Percentiles rank a stretch among this genome's conserved stretches.
Conservation (phyloP, 495 filamentous ascomycete species). For the Choiromyces venosus region DNA sequence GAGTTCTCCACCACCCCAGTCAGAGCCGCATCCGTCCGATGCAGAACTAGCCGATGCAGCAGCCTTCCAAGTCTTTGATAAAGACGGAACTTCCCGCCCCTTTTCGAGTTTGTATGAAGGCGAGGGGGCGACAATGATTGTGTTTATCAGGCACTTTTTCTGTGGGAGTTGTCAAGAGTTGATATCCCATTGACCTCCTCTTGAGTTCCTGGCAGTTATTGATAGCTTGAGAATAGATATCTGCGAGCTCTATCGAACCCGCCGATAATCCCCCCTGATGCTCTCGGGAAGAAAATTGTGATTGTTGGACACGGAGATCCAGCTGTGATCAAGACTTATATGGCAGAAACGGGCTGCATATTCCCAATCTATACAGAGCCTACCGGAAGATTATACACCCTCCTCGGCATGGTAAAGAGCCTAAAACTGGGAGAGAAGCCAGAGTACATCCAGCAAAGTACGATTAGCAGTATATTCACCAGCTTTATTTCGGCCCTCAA, state of each 20-base stretch:
- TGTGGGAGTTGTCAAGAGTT: slow-evolving; percentile 62
- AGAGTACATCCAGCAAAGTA: slow-evolving; percentile 56
- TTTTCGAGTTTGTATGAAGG: slow-evolving; percentile 67
- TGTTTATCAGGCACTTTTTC: slow-evolving; percentile 87
- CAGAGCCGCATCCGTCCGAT: slow-evolving; percentile 18
- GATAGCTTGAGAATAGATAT: slow-evolving; percentile 53
- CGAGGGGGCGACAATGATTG: slow-evolving; percentile 45
- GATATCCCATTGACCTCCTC: slow-evolving; percentile 2
- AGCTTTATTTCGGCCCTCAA: slow-evolving; percentile 56
- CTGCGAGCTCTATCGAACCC: slow-evolving; percentile 56
- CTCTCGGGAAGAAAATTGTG: slow-evolving; percentile 44
- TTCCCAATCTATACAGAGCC: slow-evolving; percentile 84
- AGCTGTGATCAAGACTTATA: slow-evolving; percentile 65
- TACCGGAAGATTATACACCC: slow-evolving; percentile 59
- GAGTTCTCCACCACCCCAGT: not conserved
- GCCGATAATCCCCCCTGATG: slow-evolving; percentile 53
- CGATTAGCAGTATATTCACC: slow-evolving; percentile 47
- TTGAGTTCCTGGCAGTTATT: not conserved
- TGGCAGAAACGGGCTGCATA: slow-evolving; percentile 55
- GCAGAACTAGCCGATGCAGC: slow-evolving; percentile 13
- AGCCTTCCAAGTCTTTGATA: not conserved
- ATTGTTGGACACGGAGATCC: slow-evolving; percentile 72
- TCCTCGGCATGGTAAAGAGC: slow-evolving; percentile 65
- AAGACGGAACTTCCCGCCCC: slow-evolving; percentile 54
- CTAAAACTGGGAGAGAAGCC: slow-evolving; percentile 59